These are phyloP conservation scores for Buddleja alternifolia DNA, from an alignment of 257 asterid species.

Conservation along the genomic window DNA sequence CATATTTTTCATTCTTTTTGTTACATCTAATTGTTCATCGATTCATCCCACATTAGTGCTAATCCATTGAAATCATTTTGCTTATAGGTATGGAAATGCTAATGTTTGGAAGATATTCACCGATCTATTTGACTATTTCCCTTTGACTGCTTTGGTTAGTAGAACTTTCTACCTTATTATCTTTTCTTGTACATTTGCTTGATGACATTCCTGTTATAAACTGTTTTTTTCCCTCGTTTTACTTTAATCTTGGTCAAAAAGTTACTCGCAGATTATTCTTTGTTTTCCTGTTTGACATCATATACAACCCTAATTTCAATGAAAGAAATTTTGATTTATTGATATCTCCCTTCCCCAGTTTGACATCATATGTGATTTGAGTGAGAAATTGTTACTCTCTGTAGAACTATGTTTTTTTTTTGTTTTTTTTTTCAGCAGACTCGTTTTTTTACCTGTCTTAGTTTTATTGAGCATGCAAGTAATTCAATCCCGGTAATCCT, in stretches of 20 bases:
- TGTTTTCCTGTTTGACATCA: conserved; percentile 12
- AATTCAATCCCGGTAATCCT: not conserved
- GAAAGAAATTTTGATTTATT: not conserved
- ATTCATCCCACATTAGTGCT: conserved; percentile 11
- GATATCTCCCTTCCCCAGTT: not conserved
- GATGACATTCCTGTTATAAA: not conserved
- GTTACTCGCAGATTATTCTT: not conserved
- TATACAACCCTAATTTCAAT: conserved; percentile 7
- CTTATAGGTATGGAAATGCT: conserved; percentile 85
- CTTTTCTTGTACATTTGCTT: not conserved
- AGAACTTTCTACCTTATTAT: conserved; percentile 18
- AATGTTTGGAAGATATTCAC: conserved; percentile 96
- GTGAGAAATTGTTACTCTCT: not conserved
- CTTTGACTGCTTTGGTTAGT: conserved; percentile 93
- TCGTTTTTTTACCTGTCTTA: not conserved
- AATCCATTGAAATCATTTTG: conserved; percentile 23
- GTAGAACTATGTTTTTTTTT: too few species aligned
- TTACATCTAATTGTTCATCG: too few species aligned
- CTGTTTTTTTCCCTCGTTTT: conserved; percentile 11
- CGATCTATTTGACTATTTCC: conserved; percentile 88
- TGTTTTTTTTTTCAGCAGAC: not conserved
- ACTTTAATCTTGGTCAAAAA: conserved; percentile 3
- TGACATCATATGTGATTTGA: not conserved
- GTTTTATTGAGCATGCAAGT: too few species aligned
- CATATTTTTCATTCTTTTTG: not conserved